Conservation (phyloP, 129 eudicot genomes). For the Lactuca saligna region DNA sequence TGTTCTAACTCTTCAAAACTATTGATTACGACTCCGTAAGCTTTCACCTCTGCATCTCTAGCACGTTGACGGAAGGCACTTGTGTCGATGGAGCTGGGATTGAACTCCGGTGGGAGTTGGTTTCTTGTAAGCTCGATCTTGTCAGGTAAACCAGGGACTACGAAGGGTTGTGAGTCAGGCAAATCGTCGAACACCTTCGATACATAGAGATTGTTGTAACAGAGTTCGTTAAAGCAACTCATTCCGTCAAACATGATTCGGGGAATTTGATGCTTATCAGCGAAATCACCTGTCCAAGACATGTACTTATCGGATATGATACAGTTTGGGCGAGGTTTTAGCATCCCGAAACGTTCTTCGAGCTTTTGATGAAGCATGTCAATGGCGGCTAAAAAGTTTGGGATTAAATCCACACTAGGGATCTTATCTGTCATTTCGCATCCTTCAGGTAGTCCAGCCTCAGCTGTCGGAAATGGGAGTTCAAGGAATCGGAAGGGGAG, state of each 20-base stretch:
- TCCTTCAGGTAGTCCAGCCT: constrained; percentile 53
- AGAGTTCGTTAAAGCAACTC: constrained; percentile 41
- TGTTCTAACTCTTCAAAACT: constrained; percentile 45
- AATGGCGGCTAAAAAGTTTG: constrained; percentile 32
- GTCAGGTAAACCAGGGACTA: constrained; percentile 51
- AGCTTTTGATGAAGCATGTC: constrained; percentile 32
- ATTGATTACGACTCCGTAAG: constrained; percentile 36
- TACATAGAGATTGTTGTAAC: constrained; percentile 29
- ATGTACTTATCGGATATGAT: constrained; percentile 37
- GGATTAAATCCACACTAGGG: constrained; percentile 26
- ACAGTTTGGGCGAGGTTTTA: constrained; percentile 33
- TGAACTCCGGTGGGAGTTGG: constrained; percentile 32
- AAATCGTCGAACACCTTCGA: constrained; percentile 1
- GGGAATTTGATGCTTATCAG: constrained; percentile 35
- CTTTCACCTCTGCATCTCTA: constrained; percentile 21
- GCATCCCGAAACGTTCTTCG: constrained; percentile 19
- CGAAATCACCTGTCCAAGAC: constrained; percentile 42
- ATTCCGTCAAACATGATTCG: constrained; percentile 47
- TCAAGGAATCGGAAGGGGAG: constrained; percentile 28
- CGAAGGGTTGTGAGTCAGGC: constrained; percentile 27
- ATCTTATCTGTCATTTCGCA: constrained; percentile 51
- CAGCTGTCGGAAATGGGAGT: constrained; percentile 44
- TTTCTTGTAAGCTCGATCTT: constrained; percentile 33
- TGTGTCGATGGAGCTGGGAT: constrained; percentile 1
- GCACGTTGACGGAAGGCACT: constrained; percentile 5